phyloP scores from a whole-genome alignment of 2,329 filamentous ascomycete genomes.

The Xylariales sp. region DNA sequence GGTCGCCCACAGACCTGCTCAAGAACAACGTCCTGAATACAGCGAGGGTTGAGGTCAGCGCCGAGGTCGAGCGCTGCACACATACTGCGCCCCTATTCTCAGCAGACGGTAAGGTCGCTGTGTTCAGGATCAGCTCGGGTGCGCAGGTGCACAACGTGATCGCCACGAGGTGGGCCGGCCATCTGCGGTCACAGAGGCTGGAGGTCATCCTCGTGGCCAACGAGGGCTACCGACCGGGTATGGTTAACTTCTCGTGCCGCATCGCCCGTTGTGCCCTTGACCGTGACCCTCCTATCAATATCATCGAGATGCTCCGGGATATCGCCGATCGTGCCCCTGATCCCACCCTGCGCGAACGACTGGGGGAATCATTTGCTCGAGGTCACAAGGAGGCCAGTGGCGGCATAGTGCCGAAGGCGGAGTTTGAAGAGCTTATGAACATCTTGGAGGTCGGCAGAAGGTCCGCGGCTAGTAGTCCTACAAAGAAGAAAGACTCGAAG shows the following conservation, averaged over 20 bases:
- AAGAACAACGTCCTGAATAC: constrained; percentile 42
- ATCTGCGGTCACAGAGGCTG: constrained; percentile 52
- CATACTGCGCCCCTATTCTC: constrained; percentile 62
- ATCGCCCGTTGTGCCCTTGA: constrained; percentile 51
- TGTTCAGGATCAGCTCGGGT: constrained; percentile 55
- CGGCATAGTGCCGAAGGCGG: constrained; percentile 54
- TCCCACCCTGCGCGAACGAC: constrained; percentile 34
- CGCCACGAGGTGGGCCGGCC: constrained; percentile 61
- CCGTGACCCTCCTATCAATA: constrained; percentile 54
- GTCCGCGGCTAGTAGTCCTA: constrained; percentile 23
- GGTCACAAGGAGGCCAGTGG: constrained; percentile 67
- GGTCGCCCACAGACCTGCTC: constrained; percentile 46
- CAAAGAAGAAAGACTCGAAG: constrained; percentile 27
- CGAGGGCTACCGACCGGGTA: constrained; percentile 56
- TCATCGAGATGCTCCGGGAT: constrained; percentile 52
- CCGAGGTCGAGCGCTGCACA: constrained; percentile 57
- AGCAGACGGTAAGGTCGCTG: constrained; percentile 55
- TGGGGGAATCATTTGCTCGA: constrained; percentile 61
- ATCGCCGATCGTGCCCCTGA: constrained; percentile 41
- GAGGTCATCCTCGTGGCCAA: constrained; percentile 65
- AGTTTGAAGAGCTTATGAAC: constrained; percentile 62
- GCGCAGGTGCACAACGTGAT: constrained; percentile 65
- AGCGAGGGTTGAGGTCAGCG: constrained; percentile 54
- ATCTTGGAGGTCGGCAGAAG: constrained; percentile 57
- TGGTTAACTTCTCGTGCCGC: constrained; percentile 65